Base-by-base conservation (phyloP, 2,329 filamentous ascomycete genomes). In the Emmonsia crescens region DNA sequence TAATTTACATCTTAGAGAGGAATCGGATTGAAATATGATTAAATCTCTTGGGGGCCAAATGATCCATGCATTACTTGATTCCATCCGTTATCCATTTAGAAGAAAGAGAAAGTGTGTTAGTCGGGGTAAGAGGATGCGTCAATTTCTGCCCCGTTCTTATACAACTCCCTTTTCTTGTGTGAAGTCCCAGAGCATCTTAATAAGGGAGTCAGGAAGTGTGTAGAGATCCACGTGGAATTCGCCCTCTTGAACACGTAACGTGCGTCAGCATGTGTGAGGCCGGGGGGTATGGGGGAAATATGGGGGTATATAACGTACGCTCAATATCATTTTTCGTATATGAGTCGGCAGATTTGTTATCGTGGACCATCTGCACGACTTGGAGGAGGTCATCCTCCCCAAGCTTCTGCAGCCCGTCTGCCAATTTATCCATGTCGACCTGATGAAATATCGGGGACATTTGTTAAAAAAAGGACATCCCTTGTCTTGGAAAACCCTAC, bases 181-280 rank as follows among this genome's bases (percentile, higher is more conserved):
- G 73, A 94, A 95, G 64, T 96, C 93, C 93, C 93, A 97, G 63
- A 99, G 86, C 85, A 91, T 91, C 76, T 94, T 95, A 73, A 94
- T 88, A 44, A 97, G 82, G 33, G 80, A 78, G 67, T 97, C 94
- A 0, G 94, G 92, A 66, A 99, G 85, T n/a, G 94, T 97, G 78
- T 96, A 97, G 62, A 99, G 83, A 72, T 99, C 94, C 68, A 99
- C 93, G 64, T 96, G 94, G 79, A 99, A 99, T 78, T 99, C 94
- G 71, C 94, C 94, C 71, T 92, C 91, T 89, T 89, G 70, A 57
- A 56, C 57, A 27, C 24, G 52, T 52, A 61, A 75, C 72, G 69
- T 75, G n/a, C n/a, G 70, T 75, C 70, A 75, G 74, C 5, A 44
- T 19, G 52, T 42, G 33, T 3, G 19, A 40, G 10, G 3, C 2